Conservation (phyloP, 768 basidiomycete species). For the Leucocoprinus birnbaumii region DNA sequence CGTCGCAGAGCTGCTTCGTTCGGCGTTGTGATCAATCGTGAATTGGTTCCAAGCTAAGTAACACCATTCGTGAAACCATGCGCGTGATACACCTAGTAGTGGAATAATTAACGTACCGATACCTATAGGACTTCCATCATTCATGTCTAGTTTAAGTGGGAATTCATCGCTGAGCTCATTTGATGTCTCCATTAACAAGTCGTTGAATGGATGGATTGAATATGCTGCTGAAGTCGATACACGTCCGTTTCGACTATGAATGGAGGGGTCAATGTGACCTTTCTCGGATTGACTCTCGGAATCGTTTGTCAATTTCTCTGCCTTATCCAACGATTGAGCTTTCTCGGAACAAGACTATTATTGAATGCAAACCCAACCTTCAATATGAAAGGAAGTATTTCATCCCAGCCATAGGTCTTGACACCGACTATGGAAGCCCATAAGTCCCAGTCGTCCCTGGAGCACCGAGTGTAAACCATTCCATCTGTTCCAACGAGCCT, state of each 20-base stretch:
- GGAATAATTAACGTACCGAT: not conserved
- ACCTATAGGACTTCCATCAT: constrained; percentile 5
- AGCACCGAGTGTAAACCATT: constrained; percentile 23
- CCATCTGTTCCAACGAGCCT: not conserved
- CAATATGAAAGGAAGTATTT: constrained; percentile 17
- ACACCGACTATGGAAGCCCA: constrained; percentile 26
- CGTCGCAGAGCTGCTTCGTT: constrained; percentile 23
- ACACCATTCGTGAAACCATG: not conserved
- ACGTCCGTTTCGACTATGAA: constrained; percentile 10
- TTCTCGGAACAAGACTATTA: not conserved
- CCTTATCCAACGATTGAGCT: not conserved
- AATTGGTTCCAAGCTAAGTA: constrained; percentile 10
- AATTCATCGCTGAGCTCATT: constrained; percentile 12
- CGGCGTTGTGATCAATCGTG: constrained; percentile 8
- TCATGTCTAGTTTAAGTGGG: constrained; percentile 10
- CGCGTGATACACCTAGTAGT: not conserved
- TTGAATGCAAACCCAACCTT: not conserved
- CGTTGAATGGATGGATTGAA: constrained; percentile 16
- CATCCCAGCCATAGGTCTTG: constrained; percentile 29
- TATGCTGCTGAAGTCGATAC: not conserved
- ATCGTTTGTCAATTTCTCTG: not conserved
- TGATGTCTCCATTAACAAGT: constrained; percentile 18
- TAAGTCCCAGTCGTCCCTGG: constrained; percentile 17
- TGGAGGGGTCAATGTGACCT: constrained; percentile 13
- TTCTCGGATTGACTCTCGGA: constrained; percentile 7